A percentile compares a stretch with the other conserved stretches of the same genome.
These are phyloP conservation scores for Plasmodium cynomolgi DNA, from an alignment of 169 alveolate genomes.

Conservation along the genomic window DNA sequence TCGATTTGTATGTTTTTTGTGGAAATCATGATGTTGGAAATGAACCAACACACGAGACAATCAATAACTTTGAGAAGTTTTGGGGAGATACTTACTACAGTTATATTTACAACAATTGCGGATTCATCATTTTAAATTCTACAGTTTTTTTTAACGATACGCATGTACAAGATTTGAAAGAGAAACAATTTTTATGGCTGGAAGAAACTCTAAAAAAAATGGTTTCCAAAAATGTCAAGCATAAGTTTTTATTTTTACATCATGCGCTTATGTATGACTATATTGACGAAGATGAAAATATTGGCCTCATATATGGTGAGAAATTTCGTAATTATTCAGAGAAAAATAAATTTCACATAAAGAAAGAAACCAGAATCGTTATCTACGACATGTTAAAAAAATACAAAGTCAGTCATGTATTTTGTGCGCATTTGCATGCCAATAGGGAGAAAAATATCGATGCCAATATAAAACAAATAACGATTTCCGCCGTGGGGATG, in stretches of 20 bases:
- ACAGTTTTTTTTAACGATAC: constrained; percentile 18
- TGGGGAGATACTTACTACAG: constrained; percentile 45
- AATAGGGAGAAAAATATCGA: constrained; percentile 24
- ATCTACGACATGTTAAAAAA: constrained; percentile 44
- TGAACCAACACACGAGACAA: constrained; percentile 19
- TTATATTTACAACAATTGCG: constrained; percentile 42
- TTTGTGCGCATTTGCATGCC: constrained; percentile 42
- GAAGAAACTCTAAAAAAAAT: constrained; percentile 27
- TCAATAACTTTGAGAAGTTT: not conserved
- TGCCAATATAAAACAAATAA: constrained; percentile 42
- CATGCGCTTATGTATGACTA: constrained; percentile 44
- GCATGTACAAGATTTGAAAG: constrained; percentile 3
- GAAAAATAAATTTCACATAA: constrained; percentile 27
- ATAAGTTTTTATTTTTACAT: constrained; percentile 32
- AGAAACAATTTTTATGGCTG: constrained; percentile 37
- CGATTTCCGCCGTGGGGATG: constrained; percentile 41
- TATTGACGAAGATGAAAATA: constrained; percentile 43
- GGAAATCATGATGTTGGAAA: constrained; percentile 46
- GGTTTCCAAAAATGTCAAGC: constrained; percentile 6
- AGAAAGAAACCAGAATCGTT: constrained; percentile 16
- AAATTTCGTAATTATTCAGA: constrained; percentile 17
- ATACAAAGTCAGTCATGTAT: constrained; percentile 41
- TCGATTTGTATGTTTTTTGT: constrained; percentile 53
- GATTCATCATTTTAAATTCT: constrained; percentile 25
- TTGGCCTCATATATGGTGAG: constrained; percentile 31